Percentiles rank a stretch among this genome's conserved stretches.
Evolutionary conservation across 2,329 filamentous ascomycete genomes (phyloP).

Genomic region (Colletotrichum aenigma): DNA sequence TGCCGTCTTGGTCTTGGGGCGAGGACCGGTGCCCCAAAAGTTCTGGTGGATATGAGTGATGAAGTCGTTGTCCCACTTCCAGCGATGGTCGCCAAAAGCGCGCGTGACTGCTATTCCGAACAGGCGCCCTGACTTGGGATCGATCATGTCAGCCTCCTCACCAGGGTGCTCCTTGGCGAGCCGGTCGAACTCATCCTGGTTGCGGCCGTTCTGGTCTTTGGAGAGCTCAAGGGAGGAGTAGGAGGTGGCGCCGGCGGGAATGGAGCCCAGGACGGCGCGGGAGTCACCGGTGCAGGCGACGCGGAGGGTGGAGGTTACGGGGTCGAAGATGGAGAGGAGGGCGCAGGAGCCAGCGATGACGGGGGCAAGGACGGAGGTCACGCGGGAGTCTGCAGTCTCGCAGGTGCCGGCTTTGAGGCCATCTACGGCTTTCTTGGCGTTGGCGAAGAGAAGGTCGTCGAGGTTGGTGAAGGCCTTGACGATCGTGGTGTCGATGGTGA

Average conservation of each 20-base stretch:
- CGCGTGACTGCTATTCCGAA: conserved; percentile 66
- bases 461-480: conserved; percentile 60
- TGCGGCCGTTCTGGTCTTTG: conserved; percentile 70
- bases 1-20: conserved; percentile 55
- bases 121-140: conserved; percentile 57
- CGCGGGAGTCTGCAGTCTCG: conserved; percentile 4
- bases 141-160: conserved; percentile 58
- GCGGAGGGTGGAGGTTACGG: conserved; percentile 53
- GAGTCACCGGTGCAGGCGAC: conserved; percentile 73
- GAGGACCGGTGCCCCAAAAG: conserved; percentile 51
- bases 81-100: conserved; percentile 71
- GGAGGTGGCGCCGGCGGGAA: conserved; percentile 35
- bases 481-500: conserved; percentile 58
- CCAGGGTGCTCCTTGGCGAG: conserved; percentile 64
- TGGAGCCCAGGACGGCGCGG: conserved; percentile 64
- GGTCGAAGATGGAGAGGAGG: conserved; percentile 66
- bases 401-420: conserved; percentile 27
- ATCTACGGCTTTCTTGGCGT: conserved; percentile 34
- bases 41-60: conserved; percentile 3
- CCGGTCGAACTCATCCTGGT: conserved; percentile 59
- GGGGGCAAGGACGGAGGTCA: conserved; percentile 32
- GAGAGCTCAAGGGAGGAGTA: conserved; percentile 63
- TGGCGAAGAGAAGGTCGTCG: conserved; percentile 58
- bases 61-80: conserved; percentile 62
- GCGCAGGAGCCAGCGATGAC: conserved; percentile 63